Conservation (phyloP, 2,329 filamentous ascomycete species). For the Annulohypoxylon truncatum region DNA sequence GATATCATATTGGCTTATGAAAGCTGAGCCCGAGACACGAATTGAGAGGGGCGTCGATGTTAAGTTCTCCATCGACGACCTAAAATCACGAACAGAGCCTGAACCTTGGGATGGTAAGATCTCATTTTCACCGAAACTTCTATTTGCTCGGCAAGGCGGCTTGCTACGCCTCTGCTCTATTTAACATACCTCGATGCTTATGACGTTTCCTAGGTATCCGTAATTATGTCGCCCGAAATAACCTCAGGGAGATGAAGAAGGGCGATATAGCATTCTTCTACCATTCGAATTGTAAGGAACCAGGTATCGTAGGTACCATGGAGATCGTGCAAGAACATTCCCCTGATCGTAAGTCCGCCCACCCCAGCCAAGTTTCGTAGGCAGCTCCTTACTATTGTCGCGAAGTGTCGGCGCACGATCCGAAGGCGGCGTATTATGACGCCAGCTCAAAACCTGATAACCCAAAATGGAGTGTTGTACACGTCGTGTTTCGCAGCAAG, state of each 20-base stretch:
- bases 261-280: slow-evolving; percentile 98
- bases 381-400: slow-evolving; percentile 43
- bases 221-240: slow-evolving; percentile 75
- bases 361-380: neutral
- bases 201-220: slow-evolving; percentile 49
- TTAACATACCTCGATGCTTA: slow-evolving; percentile 28
- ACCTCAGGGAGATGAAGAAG: slow-evolving; percentile 89
- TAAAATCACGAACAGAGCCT: slow-evolving; percentile 76
- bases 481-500: slow-evolving; percentile 88
- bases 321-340: slow-evolving; percentile 88
- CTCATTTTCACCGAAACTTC: slow-evolving; percentile 22
- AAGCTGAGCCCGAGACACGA: slow-evolving; percentile 88
- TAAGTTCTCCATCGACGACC: slow-evolving; percentile 92
- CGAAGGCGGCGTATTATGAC: slow-evolving; percentile 84
- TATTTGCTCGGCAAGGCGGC: slow-evolving; percentile 11
- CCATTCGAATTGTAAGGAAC: slow-evolving; percentile 91
- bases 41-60: slow-evolving; percentile 89
- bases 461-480: slow-evolving; percentile 88
- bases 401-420: slow-evolving; percentile 76
- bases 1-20: slow-evolving; percentile 79
- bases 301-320: slow-evolving; percentile 89
- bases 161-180: slow-evolving; percentile 24
- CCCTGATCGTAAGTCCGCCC: slow-evolving; percentile 73
- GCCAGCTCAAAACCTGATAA: slow-evolving; percentile 74
- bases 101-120: slow-evolving; percentile 90